phyloP scores from a whole-genome alignment of 345 rosid species.

The Eucalyptus victrix region DNA sequence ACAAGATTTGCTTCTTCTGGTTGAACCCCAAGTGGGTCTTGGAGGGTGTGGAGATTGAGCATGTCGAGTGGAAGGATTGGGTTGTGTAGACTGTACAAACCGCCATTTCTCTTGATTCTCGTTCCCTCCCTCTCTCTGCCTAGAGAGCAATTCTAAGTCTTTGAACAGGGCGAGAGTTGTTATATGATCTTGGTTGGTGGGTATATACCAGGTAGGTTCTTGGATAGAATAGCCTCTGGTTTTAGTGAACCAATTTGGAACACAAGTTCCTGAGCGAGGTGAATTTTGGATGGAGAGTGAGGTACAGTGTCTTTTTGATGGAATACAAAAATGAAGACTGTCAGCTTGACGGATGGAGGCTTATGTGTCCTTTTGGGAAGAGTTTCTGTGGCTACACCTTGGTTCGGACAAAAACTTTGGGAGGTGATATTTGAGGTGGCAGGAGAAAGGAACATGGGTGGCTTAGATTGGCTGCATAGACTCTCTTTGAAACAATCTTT shows the following conservation, averaged over 20 bases:
- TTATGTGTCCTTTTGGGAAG: conserved; percentile 9
- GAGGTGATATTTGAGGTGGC: conserved; percentile 4
- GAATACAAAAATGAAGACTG: background rate
- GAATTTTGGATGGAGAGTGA: conserved; percentile 15
- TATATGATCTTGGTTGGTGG: background rate
- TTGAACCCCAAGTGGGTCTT: conserved; percentile 20
- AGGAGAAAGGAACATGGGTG: background rate
- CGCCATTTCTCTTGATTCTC: conserved; percentile 37
- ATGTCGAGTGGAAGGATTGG: conserved; percentile 57
- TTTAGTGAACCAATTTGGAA: background rate
- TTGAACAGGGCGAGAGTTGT: background rate
- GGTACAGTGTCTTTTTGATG: background rate
- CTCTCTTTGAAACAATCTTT: background rate
- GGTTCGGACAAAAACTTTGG: conserved; percentile 13
- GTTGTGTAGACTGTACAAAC: conserved; percentile 59
- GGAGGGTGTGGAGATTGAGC: conserved; percentile 41
- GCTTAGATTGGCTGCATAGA: background rate
- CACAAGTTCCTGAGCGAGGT: background rate
- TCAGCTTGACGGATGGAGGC: background rate
- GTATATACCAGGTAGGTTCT: background rate
- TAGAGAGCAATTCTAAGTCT: background rate
- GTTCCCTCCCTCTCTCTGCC: background rate
- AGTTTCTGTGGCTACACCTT: conserved; percentile 21
- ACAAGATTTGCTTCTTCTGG: conserved; percentile 32
- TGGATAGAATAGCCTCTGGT: background rate